These are phyloP conservation scores for Creolimax fragrantissima DNA, from an alignment of 78 protist species.

Conservation along the genomic window DNA sequence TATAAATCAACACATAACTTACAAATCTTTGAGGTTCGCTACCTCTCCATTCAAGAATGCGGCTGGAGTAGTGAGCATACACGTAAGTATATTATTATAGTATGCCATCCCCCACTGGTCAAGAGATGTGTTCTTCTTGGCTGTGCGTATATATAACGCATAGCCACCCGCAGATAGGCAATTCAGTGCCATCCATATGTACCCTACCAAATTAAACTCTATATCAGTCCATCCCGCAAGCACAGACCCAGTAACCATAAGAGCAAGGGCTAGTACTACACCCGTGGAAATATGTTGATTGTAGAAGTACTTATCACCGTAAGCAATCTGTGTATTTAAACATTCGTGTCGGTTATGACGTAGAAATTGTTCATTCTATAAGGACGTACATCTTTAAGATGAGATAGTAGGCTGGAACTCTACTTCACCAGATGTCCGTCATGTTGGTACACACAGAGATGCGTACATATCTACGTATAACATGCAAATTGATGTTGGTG, in stretches of 20 bases:
- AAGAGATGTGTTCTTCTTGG: neutral
- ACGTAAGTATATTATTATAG: slow-evolving; percentile 7
- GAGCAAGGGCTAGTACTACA: neutral
- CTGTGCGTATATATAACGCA: neutral
- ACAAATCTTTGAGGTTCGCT: neutral
- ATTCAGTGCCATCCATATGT: slow-evolving; percentile 11
- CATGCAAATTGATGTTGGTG: too few relatives aligned
- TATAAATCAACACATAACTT: neutral
- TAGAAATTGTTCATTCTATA: too few relatives aligned
- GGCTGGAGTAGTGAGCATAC: neutral
- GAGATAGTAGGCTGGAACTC: too few relatives aligned
- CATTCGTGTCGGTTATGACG: too few relatives aligned
- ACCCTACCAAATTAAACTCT: neutral
- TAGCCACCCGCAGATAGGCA: neutral
- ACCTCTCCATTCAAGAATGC: neutral
- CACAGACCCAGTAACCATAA: neutral
- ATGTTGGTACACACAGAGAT: too few relatives aligned
- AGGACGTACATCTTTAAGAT: too few relatives aligned
- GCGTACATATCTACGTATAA: too few relatives aligned
- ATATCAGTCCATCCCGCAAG: neutral
- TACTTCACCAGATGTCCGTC: too few relatives aligned
- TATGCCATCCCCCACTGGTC: slow-evolving; percentile 18
- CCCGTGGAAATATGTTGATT: neutral
- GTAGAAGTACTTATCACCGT: slow-evolving; percentile 1
- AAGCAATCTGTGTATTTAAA: neutral